Evolutionary conservation across 148 eudicot species (phyloP).

Genomic region (Chenopodium album): DNA sequence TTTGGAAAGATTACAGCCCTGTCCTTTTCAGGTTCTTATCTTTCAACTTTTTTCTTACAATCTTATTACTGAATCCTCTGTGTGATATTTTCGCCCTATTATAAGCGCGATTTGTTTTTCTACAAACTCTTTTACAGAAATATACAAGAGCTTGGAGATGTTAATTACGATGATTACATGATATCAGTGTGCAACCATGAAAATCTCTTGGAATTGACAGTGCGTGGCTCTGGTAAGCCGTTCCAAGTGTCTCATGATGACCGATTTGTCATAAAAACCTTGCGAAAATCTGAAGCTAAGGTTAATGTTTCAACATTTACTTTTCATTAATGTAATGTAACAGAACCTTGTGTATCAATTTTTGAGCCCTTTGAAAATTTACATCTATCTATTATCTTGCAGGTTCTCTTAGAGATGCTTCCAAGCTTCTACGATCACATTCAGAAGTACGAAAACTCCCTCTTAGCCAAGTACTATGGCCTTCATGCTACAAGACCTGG

Average conservation of each 20-base stretch:
- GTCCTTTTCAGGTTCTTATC: slow-evolving; percentile 26
- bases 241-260: slow-evolving; percentile 38
- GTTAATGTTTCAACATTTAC: neutral
- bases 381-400: neutral
- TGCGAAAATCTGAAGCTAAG: slow-evolving; percentile 48
- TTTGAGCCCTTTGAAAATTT: neutral
- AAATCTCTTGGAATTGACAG: slow-evolving; percentile 36
- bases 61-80: neutral
- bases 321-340: neutral
- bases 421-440: slow-evolving; percentile 36
- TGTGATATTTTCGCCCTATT: neutral
- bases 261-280: slow-evolving; percentile 34
- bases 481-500: slow-evolving; percentile 45
- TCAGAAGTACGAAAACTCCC: slow-evolving; percentile 22
- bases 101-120: neutral
- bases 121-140: slow-evolving; percentile 22
- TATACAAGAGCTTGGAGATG: slow-evolving; percentile 36
- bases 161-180: slow-evolving; percentile 38
- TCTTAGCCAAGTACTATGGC: slow-evolving; percentile 43
- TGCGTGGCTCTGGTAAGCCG: slow-evolving; percentile 37
- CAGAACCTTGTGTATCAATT: neutral
- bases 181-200: slow-evolving; percentile 36
- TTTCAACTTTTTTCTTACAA: neutral
- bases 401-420: slow-evolving; percentile 42
- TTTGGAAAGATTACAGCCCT: slow-evolving; percentile 38